phyloP scores from a whole-genome alignment of 1,284 basidiomycete genomes.

The Wolfiporia cocos region DNA sequence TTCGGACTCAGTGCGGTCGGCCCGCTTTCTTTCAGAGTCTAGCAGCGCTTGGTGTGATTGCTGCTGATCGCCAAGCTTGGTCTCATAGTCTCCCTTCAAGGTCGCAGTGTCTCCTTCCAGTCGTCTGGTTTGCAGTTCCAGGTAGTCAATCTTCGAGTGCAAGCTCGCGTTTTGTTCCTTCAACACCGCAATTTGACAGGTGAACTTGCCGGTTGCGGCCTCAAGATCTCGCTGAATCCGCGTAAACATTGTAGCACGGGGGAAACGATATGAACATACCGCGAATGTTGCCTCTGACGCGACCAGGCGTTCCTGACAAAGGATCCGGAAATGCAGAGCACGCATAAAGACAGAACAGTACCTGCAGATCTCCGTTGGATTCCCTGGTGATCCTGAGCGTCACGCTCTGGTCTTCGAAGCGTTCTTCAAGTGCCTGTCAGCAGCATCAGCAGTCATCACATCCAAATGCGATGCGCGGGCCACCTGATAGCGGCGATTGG shows the following conservation, averaged over 20 bases:
- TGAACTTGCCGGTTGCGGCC: conserved; percentile 13
- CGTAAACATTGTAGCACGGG: background rate
- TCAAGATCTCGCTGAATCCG: conserved; percentile 18
- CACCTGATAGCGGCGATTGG: conserved; percentile 23
- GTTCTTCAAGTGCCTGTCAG: conserved; percentile 45
- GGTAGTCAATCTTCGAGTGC: conserved; percentile 13
- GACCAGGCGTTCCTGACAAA: conserved; percentile 26
- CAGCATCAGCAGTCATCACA: too few species aligned
- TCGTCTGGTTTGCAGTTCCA: conserved; percentile 13
- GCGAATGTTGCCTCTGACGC: conserved; percentile 23
- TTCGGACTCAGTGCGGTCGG: conserved; percentile 13
- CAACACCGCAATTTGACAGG: conserved; percentile 20
- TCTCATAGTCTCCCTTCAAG: conserved; percentile 16
- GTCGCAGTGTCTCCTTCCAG: conserved; percentile 9
- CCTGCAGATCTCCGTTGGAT: conserved; percentile 48
- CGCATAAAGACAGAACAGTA: conserved; percentile 14
- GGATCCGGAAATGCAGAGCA: background rate
- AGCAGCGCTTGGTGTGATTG: conserved; percentile 9
- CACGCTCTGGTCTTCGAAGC: conserved; percentile 51
- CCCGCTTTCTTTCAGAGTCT: conserved; percentile 13
- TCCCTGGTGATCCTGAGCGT: conserved; percentile 48
- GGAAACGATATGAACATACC: conserved; percentile 13
- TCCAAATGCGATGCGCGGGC: too few species aligned
- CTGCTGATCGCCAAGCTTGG: conserved; percentile 13
- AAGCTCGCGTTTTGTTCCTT: conserved; percentile 20